Evolutionary conservation across 495 filamentous ascomycete species (phyloP).

Genomic region (Aspergillus avenaceus): DNA sequence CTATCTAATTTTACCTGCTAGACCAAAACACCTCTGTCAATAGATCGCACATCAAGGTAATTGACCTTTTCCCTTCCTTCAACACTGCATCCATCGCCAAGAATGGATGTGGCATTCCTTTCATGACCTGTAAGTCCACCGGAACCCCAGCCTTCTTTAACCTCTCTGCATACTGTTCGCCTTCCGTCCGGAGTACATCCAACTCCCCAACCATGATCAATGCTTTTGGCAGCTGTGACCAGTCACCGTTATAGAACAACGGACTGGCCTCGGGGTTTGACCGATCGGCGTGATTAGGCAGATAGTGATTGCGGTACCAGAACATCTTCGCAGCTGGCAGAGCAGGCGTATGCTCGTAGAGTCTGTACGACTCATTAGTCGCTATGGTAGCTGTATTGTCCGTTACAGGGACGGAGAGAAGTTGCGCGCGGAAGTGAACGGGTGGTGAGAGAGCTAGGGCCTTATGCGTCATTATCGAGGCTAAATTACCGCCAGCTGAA

Average conservation of each 20-base stretch:
- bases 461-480: conserved; percentile 52
- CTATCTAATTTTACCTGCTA: too few relatives aligned
- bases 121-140: conserved; percentile 53
- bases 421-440: conserved; percentile 43
- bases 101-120: conserved; percentile 60
- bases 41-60: conserved; percentile 51
- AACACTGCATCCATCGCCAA: conserved; percentile 56
- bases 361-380: conserved; percentile 44
- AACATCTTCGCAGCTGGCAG: conserved; percentile 53
- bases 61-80: conserved; percentile 48
- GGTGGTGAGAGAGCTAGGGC: conserved; percentile 38
- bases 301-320: conserved; percentile 56
- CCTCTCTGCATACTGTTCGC: conserved; percentile 44
- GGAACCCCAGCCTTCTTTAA: conserved; percentile 48
- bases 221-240: conserved; percentile 45
- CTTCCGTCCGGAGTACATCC: conserved; percentile 52
- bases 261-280: conserved; percentile 52
- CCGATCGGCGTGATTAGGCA: conserved; percentile 43
- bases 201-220: conserved; percentile 53
- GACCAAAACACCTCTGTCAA: conserved; percentile 42
- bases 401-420: conserved; percentile 55
- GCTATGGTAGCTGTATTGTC: conserved; percentile 50
- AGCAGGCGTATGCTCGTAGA: conserved; percentile 46
- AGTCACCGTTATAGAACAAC: conserved; percentile 46
- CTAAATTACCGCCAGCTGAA: conserved; percentile 54